Evolutionary conservation across 1,284 basidiomycete genomes (phyloP).

Genomic region (Ustilago sp.): DNA sequence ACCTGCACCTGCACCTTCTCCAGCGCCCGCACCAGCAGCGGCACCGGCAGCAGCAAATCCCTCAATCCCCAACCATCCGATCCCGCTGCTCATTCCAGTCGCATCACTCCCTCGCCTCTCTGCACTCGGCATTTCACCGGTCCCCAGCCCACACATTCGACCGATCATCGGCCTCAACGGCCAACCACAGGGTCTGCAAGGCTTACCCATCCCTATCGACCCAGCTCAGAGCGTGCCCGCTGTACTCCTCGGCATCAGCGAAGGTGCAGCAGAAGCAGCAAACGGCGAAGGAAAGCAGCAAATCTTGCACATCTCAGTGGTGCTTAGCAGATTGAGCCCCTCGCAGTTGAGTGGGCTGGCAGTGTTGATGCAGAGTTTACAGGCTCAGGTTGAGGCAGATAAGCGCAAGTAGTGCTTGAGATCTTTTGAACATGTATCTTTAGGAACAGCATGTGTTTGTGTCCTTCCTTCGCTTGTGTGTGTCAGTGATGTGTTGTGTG

Average conservation of each 20-base stretch:
- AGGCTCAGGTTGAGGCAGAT: constrained; percentile 49
- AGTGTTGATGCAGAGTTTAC: constrained; percentile 63
- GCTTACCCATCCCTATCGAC: constrained; percentile 57
- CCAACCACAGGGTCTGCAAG: constrained; percentile 40
- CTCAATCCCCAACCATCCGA: constrained; percentile 62
- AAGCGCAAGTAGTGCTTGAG: constrained; percentile 26
- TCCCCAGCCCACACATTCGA: constrained; percentile 60
- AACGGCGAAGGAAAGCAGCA: constrained; percentile 43
- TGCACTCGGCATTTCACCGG: constrained; percentile 60
- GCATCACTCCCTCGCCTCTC: constrained; percentile 58
- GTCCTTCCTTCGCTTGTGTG: not conserved
- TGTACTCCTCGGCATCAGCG: constrained; percentile 65
- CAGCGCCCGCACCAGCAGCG: constrained; percentile 19
- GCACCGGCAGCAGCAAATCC: constrained; percentile 21
- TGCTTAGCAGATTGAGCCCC: constrained; percentile 62
- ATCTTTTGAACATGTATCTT: not conserved
- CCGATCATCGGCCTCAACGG: constrained; percentile 50
- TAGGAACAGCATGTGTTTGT: not conserved
- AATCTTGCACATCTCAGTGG: constrained; percentile 64
- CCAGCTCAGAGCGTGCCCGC: constrained; percentile 61
- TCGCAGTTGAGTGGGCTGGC: constrained; percentile 64
- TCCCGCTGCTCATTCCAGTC: constrained; percentile 66
- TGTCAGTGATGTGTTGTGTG: not conserved
- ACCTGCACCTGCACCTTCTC: constrained; percentile 10
- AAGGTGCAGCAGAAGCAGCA: constrained; percentile 29